Evolutionary conservation across 2,329 filamentous ascomycete genomes (phyloP).

Genomic region (Macrophomina pseudophaseolina): DNA sequence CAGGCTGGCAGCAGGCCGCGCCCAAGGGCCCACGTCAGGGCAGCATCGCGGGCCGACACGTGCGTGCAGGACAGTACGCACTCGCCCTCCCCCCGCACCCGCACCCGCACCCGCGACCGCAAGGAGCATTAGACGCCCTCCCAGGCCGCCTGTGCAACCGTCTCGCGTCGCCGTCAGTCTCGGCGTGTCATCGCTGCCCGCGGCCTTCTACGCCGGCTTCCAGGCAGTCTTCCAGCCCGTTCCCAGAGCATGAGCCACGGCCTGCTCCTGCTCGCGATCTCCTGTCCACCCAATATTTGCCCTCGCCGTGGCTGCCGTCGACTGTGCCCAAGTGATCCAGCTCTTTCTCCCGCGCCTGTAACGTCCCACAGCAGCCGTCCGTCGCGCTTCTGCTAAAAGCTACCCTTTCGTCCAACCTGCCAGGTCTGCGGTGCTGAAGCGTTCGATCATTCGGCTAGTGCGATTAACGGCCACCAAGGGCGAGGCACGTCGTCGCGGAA

Average conservation of each 20-base stretch:
- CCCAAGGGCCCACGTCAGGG: background rate
- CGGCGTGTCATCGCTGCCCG: background rate
- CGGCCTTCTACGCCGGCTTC: background rate
- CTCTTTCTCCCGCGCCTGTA: conserved; percentile 5
- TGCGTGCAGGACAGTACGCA: background rate
- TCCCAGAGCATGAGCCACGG: background rate
- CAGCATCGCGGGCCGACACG: background rate
- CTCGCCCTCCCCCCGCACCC: no score
- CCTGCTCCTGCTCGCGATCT: background rate
- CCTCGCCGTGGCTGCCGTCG: background rate
- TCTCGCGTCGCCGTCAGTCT: background rate
- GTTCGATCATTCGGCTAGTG: background rate
- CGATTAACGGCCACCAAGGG: no score
- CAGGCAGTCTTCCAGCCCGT: background rate
- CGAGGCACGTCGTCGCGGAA: no score
- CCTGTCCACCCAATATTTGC: no score
- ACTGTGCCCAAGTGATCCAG: no score
- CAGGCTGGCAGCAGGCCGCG: no score
- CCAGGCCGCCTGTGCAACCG: background rate
- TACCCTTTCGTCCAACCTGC: background rate
- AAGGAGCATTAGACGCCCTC: background rate
- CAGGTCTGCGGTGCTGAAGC: background rate
- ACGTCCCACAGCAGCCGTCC: conserved; percentile 12
- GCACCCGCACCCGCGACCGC: background rate
- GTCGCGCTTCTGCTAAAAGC: background rate